phyloP scores from a whole-genome alignment of 371 early-diverging fungal genomes.

The Rhizopus stolonifer region DNA sequence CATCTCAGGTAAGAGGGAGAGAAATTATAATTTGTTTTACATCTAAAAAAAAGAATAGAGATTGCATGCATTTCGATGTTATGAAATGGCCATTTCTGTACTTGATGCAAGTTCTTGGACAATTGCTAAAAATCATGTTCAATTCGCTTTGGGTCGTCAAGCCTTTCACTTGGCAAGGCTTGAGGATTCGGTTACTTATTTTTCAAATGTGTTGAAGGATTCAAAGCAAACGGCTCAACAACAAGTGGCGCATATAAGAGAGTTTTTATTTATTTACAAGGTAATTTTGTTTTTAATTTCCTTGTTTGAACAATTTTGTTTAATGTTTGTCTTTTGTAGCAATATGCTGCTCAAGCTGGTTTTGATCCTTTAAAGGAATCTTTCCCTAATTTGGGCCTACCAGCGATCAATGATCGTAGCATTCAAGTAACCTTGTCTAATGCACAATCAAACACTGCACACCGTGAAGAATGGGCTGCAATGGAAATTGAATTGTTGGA shows the following conservation, averaged over 20 bases:
- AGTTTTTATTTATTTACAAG: slow-evolving; percentile 78
- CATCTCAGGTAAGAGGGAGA: slow-evolving; percentile 48
- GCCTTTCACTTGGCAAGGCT: slow-evolving; percentile 61
- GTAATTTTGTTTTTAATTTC: too few species aligned
- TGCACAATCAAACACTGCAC: slow-evolving; percentile 36
- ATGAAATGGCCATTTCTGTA: slow-evolving; percentile 60
- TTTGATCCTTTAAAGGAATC: slow-evolving; percentile 43
- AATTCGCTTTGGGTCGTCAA: slow-evolving; percentile 84
- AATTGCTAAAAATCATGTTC: slow-evolving; percentile 81
- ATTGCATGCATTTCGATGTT: slow-evolving; percentile 77
- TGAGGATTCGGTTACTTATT: slow-evolving; percentile 59
- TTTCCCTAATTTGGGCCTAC: slow-evolving; percentile 48
- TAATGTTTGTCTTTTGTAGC: slow-evolving; percentile 30
- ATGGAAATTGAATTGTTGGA: slow-evolving; percentile 67
- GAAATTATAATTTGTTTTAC: not conserved
- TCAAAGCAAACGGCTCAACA: slow-evolving; percentile 66
- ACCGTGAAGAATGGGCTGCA: slow-evolving; percentile 57
- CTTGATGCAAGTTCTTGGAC: slow-evolving; percentile 74
- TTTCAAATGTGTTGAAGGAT: slow-evolving; percentile 65
- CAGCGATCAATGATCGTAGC: slow-evolving; percentile 44
- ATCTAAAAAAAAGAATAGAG: slow-evolving; percentile 35
- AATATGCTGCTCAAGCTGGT: slow-evolving; percentile 40
- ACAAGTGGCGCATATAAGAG: slow-evolving; percentile 72
- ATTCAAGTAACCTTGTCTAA: slow-evolving; percentile 54
- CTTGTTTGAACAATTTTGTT: too few species aligned